A percentile compares a stretch with the other conserved stretches of the same genome.
phyloP scores from a whole-genome alignment of 1,284 basidiomycete species.

The Leccinum brunneo-olivaceum region DNA sequence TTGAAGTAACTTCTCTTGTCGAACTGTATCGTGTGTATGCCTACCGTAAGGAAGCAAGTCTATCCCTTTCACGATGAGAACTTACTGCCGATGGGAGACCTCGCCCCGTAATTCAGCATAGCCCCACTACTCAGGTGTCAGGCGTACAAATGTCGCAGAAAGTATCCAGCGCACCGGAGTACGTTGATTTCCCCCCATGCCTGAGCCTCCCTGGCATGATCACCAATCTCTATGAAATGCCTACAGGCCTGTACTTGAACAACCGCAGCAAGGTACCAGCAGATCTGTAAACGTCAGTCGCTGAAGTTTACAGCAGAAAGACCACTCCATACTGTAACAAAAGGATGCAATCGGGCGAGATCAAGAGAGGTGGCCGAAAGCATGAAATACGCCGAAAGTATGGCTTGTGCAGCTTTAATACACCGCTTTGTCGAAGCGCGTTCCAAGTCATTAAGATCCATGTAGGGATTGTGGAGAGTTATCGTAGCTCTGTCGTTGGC shows the following conservation, averaged over 20 bases:
- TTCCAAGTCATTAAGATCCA: conserved; percentile 62
- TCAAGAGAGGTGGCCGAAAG: conserved; percentile 72
- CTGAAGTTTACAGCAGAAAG: conserved; percentile 7
- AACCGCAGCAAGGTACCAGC: conserved; percentile 81
- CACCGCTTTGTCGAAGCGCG: conserved; percentile 65
- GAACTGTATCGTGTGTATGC: conserved; percentile 44
- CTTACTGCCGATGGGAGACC: conserved; percentile 78
- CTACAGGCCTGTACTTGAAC: conserved; percentile 80
- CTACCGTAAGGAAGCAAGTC: conserved; percentile 15
- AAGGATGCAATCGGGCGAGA: conserved; percentile 71
- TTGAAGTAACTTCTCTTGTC: conserved; percentile 75
- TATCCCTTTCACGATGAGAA: conserved; percentile 12
- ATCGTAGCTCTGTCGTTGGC: conserved; percentile 59
- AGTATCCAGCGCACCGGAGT: conserved; percentile 44
- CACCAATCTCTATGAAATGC: conserved; percentile 71
- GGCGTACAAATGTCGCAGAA: conserved; percentile 1
- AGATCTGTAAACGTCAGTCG: conserved; percentile 49
- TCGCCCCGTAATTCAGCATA: conserved; percentile 70
- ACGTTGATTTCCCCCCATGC: conserved; percentile 83
- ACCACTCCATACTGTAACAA: conserved; percentile 57
- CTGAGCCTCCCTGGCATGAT: conserved; percentile 60
- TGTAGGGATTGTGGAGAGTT: conserved; percentile 74
- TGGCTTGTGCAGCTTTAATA: conserved; percentile 62
- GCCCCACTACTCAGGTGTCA: conserved; percentile 48
- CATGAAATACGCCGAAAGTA: conserved; percentile 66